These are phyloP conservation scores for Debaryomyces psychrophilus DNA, from an alignment of 1,139 yeast species.

Conservation along the genomic window DNA sequence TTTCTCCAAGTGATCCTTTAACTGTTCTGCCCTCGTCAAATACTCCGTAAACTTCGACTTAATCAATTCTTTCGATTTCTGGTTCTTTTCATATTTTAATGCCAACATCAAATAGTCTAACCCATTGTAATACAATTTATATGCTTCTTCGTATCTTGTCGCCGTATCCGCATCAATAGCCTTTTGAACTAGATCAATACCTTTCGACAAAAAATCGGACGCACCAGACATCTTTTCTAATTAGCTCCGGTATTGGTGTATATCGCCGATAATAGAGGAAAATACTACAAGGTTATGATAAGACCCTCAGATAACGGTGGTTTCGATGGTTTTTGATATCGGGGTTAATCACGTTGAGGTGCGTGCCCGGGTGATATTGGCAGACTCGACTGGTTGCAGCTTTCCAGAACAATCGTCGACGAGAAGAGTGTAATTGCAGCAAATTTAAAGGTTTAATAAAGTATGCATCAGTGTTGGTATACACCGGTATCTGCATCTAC, in stretches of 20 bases:
- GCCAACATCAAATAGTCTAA: slow-evolving; percentile 95
- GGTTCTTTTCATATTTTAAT: slow-evolving; percentile 91
- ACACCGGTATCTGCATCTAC: too few relatives aligned
- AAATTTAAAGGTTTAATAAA: too few relatives aligned
- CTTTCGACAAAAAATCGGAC: slow-evolving; percentile 86
- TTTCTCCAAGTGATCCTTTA: slow-evolving; percentile 85
- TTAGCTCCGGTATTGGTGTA: neutral
- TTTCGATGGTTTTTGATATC: neutral
- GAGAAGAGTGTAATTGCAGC: neutral
- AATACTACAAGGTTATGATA: neutral
- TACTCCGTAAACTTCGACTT: slow-evolving; percentile 90
- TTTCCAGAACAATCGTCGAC: neutral
- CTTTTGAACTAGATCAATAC: slow-evolving; percentile 88
- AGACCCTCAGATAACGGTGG: neutral
- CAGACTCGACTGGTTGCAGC: neutral
- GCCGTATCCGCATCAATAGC: slow-evolving; percentile 96
- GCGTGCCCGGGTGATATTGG: slow-evolving; percentile 7
- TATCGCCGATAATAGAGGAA: neutral
- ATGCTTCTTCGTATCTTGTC: slow-evolving; percentile 91
- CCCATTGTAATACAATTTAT: slow-evolving; percentile 89
- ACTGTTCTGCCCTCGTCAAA: slow-evolving; percentile 88
- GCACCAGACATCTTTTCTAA: slow-evolving; percentile 41
- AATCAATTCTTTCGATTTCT: slow-evolving; percentile 84
- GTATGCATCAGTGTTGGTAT: too few relatives aligned
- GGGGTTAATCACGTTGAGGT: slow-evolving; percentile 5